phyloP scores from a whole-genome alignment of 148 eudicot species.

The Rhododendron griersonianum region DNA sequence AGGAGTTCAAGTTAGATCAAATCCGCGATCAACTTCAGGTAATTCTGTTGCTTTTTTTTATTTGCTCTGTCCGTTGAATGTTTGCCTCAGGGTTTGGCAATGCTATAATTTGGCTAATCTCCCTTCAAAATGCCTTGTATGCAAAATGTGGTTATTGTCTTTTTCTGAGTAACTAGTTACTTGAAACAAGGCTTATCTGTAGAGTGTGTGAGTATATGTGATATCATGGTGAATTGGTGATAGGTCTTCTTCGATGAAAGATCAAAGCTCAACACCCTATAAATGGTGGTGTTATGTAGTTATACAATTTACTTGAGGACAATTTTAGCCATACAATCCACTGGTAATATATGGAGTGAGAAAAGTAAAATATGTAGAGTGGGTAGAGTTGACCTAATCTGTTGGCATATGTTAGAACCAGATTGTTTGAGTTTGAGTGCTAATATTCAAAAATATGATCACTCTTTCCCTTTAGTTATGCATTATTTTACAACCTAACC shows the following conservation, averaged over 20 bases:
- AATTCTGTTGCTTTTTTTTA: conserved; percentile 12
- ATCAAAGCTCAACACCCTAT: not conserved
- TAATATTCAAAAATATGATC: not conserved
- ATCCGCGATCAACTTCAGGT: conserved; percentile 81
- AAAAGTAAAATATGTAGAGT: not conserved
- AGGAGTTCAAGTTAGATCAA: conserved; percentile 80
- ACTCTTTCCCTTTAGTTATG: not conserved
- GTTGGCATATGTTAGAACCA: not conserved
- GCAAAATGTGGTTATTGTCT: not conserved
- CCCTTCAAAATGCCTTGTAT: not conserved
- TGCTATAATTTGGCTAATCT: not conserved
- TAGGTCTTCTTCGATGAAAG: not conserved
- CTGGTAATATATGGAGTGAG: not conserved
- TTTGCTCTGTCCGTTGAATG: not conserved
- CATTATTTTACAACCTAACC: not conserved
- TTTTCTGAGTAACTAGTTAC: not conserved
- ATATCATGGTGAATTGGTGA: not conserved
- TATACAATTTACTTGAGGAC: not conserved
- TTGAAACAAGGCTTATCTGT: not conserved
- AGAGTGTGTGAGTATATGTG: not conserved
- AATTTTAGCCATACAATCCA: not conserved
- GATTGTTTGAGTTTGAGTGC: not conserved
- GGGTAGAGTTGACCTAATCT: not conserved
- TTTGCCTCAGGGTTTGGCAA: not conserved
- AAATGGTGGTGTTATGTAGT: not conserved